Evolutionary conservation across 2,329 filamentous ascomycete genomes (phyloP).

Genomic region (Pseudogymnoascus sp.): DNA sequence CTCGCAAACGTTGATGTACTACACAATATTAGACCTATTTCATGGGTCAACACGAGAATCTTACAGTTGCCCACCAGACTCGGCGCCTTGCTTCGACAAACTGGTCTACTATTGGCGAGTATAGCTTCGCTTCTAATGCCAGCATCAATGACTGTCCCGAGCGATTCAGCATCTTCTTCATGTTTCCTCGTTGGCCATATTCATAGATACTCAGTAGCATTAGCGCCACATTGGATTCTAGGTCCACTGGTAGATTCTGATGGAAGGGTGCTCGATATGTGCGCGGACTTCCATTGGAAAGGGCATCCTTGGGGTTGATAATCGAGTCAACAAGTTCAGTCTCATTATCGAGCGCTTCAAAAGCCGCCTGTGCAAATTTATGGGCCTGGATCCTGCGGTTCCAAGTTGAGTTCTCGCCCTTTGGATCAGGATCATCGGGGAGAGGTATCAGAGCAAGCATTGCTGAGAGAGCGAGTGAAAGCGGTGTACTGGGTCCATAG

Average conservation of each 20-base stretch:
- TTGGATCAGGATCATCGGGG: conserved; percentile 26
- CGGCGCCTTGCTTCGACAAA: conserved; percentile 40
- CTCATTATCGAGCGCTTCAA: conserved; percentile 42
- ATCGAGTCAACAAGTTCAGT: conserved; percentile 40
- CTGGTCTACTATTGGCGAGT: conserved; percentile 31
- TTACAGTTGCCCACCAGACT: conserved; percentile 46
- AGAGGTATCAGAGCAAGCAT: conserved; percentile 42
- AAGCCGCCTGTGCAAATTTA: conserved; percentile 39
- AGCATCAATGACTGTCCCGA: conserved; percentile 40
- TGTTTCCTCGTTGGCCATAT: conserved; percentile 44
- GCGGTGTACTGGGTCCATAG: conserved; percentile 36
- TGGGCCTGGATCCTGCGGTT: conserved; percentile 42
- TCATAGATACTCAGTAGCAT: conserved; percentile 44
- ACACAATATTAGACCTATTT: conserved; percentile 6
- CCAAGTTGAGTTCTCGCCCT: conserved; percentile 33
- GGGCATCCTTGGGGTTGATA: conserved; percentile 37
- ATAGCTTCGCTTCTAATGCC: conserved; percentile 39
- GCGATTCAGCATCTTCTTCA: conserved; percentile 43
- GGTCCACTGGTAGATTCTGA: conserved; percentile 35
- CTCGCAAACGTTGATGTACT: conserved; percentile 44
- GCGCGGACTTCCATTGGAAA: conserved; percentile 30
- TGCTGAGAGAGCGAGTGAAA: conserved; percentile 40
- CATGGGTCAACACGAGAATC: conserved; percentile 11
- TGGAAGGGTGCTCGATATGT: conserved; percentile 36
- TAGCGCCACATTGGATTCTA: conserved; percentile 41